Evolutionary conservation across 1,284 basidiomycete genomes (phyloP), one percentile per base, ranked within the genome.

Genomic region (Boletus semigastroideus): DNA sequence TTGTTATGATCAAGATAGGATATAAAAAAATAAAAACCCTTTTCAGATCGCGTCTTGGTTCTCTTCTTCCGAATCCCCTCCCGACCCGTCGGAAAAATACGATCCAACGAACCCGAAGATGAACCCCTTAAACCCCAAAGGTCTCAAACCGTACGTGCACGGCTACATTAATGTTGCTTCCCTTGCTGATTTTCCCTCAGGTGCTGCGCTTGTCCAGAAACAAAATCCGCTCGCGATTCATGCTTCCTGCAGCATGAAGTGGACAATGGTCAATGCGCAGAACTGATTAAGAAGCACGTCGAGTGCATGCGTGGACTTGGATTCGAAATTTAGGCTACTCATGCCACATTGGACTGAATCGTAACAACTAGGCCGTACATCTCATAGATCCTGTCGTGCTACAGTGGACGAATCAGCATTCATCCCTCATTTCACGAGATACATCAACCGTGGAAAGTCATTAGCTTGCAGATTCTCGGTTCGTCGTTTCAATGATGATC

Each of bases 141-240:
- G 93, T 16, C 77, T 96, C 57, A 96, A 96, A 69, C 91, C 94
- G 94, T 96, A 69, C 61, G 90, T 79, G 14, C 14, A 9, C 14
- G 7, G 7, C 25, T 27, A 8, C 19, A 10, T 17, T 9, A 6
- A 2, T 34, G 10, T 3, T 0, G 2, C 13, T 4, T 1, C 28
- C 54, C 30, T 1, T 30, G 19, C 22, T 46, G 37, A 42, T 12
- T 39, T 11, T 34, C 30, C 27, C 20, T 27, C 58, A 94, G 87
- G 57, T 98, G 95, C 67, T 98, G 95, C 65, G 95, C 95, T 42
- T 99, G 95, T 71, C 94, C 94, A 13, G 83, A 94, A 62, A 97
- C 94, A 1, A 99, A 99, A 72, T 82, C 86, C 8, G 80, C 80
- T 25, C 81, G 96, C 33, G 96, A 99, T 72, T 89, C 94, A 61